A percentile compares a stretch with the other conserved stretches of the same genome.
These are phyloP conservation scores for Besnoitia besnoiti DNA, from an alignment of 169 alveolate species.

Conservation along the genomic window DNA sequence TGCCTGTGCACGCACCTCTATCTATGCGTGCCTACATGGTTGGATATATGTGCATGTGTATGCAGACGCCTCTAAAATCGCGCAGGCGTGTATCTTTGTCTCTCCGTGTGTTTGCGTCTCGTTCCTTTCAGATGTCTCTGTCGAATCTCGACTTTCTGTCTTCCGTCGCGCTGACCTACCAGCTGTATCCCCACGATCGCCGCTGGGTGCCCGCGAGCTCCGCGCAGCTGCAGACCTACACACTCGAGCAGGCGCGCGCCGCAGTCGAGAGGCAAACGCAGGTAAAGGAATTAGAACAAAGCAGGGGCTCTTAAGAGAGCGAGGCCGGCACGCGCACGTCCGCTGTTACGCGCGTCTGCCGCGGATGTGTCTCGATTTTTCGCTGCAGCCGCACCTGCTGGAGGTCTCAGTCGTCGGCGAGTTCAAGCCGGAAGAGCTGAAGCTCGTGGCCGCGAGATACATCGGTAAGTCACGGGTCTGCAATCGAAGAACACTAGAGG, in stretches of 20 bases:
- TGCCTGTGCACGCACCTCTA: background rate
- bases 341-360: too few species aligned
- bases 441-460: background rate
- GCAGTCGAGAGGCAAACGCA: background rate
- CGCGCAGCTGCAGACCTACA: background rate
- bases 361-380: background rate
- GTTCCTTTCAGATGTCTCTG: background rate
- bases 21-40: background rate
- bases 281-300: background rate
- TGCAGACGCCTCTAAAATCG: background rate
- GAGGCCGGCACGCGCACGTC: too few species aligned
- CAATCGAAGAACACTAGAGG: too few species aligned
- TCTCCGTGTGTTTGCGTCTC: background rate
- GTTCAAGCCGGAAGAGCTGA: background rate
- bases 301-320: too few species aligned
- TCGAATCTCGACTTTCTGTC: background rate
- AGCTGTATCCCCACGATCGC: background rate
- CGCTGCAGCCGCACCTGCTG: background rate
- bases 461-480: background rate
- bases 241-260: background rate
- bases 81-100: background rate
- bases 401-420: background rate
- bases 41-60: background rate
- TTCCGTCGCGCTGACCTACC: background rate
- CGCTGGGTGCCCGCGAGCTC: conserved; percentile 10